Percentiles rank a stretch among this genome's conserved stretches.
Evolutionary conservation across 192 early-diverging fungal genomes (phyloP).

Genomic region (Entomortierella lignicola): DNA sequence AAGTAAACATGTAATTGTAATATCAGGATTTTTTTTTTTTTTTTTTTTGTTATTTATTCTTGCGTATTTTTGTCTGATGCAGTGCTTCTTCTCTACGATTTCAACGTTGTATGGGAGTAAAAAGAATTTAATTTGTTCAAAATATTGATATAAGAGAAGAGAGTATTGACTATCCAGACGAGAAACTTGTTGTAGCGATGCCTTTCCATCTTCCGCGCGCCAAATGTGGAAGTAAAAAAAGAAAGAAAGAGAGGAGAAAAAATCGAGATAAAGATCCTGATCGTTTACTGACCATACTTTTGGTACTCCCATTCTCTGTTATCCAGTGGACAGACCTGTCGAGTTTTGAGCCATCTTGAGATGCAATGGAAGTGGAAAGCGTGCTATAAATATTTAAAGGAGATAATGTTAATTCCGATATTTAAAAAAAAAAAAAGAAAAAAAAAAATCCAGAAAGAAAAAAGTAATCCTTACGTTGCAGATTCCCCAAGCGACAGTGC

Average conservation of each 20-base stretch:
- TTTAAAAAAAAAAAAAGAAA: neutral
- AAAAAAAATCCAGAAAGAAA: neutral
- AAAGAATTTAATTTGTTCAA: neutral
- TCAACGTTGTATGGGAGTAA: neutral
- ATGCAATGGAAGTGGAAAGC: constrained; percentile 99
- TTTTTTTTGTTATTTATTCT: neutral
- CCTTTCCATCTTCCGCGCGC: neutral
- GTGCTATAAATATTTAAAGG: constrained; percentile 66
- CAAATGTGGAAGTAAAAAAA: neutral
- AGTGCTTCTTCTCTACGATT: neutral
- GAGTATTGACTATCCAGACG: neutral
- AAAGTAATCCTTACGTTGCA: constrained; percentile 79
- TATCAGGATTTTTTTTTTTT: neutral
- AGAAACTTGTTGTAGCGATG: neutral
- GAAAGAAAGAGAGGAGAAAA: no score
- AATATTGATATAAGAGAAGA: neutral
- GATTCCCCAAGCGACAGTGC: constrained; percentile 96
- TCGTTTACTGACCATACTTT: constrained; percentile 73
- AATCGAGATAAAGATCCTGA: no score
- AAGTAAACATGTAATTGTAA: no score
- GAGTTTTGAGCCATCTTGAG: constrained; percentile 95
- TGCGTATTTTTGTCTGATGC: neutral
- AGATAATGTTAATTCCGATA: neutral
- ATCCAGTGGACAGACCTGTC: constrained; percentile 97
- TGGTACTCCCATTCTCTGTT: constrained; percentile 99